These are phyloP conservation scores for Fusarium citri DNA, from an alignment of 2,329 filamentous ascomycete species.

Conservation along the genomic window DNA sequence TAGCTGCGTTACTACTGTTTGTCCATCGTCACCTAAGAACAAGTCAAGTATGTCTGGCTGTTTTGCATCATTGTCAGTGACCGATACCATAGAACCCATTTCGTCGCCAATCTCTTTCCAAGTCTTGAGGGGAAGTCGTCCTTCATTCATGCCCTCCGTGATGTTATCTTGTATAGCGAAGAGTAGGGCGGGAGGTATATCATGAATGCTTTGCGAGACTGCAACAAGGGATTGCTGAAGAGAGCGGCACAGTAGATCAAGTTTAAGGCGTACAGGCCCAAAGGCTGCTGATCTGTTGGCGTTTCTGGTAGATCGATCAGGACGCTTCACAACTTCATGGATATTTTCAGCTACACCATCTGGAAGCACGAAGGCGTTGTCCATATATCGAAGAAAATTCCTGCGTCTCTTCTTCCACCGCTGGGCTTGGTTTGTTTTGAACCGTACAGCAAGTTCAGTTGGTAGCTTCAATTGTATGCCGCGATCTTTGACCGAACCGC, in stretches of 20 bases:
- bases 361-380: slow-evolving; percentile 52
- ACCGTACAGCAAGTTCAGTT: slow-evolving; percentile 43
- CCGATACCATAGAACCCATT: slow-evolving; percentile 5
- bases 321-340: slow-evolving; percentile 33
- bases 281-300: slow-evolving; percentile 3
- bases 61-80: slow-evolving; percentile 36
- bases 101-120: slow-evolving; percentile 48
- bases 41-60: slow-evolving; percentile 48
- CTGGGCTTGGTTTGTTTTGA: slow-evolving; percentile 41
- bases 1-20: slow-evolving; percentile 49
- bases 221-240: slow-evolving; percentile 37
- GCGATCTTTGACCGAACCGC: slow-evolving; percentile 43
- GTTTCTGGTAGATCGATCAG: not conserved
- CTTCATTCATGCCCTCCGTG: slow-evolving; percentile 41
- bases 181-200: slow-evolving; percentile 46
- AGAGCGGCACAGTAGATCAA: slow-evolving; percentile 39
- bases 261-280: slow-evolving; percentile 40
- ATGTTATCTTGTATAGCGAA: slow-evolving; percentile 45
- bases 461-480: slow-evolving; percentile 46
- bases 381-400: slow-evolving; percentile 47
- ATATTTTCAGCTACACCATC: slow-evolving; percentile 49
- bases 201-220: slow-evolving; percentile 28
- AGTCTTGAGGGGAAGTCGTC: slow-evolving; percentile 48
- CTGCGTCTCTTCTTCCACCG: slow-evolving; percentile 48
- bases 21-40: slow-evolving; percentile 44